Percentiles rank a stretch among this genome's conserved stretches.
These are phyloP conservation scores for Bolboschoenus planiculmis DNA, from an alignment of 176 grass and related monocot genomes.

Conservation along the genomic window DNA sequence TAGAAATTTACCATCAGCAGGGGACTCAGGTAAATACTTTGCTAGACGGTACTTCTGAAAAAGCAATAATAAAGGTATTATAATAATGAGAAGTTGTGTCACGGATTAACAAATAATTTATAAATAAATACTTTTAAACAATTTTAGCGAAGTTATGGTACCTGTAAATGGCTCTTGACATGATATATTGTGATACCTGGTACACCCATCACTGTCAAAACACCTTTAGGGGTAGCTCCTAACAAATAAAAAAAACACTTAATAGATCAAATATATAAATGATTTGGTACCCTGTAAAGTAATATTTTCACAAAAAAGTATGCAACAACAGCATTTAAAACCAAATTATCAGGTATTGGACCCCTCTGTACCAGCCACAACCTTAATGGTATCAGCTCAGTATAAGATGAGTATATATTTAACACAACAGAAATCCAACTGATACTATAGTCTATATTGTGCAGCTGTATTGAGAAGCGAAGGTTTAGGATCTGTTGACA, in stretches of 20 bases:
- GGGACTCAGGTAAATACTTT: slow-evolving; percentile 91
- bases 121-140: slow-evolving; percentile 25
- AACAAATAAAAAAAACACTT: slow-evolving; percentile 19
- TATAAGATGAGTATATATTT: background rate
- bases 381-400: slow-evolving; percentile 13
- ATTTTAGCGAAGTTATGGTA: slow-evolving; percentile 20
- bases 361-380: slow-evolving; percentile 11
- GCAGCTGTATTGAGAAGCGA: background rate
- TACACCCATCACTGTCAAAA: slow-evolving; percentile 93
- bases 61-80: slow-evolving; percentile 23
- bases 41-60: slow-evolving; percentile 91
- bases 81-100: background rate
- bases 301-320: slow-evolving; percentile 19
- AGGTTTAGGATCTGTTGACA: background rate
- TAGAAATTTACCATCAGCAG: slow-evolving; percentile 61
- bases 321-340: slow-evolving; percentile 19
- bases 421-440: background rate
- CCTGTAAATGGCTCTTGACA: slow-evolving; percentile 97
- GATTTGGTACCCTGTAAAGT: background rate
- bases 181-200: slow-evolving; percentile 98
- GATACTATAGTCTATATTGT: background rate
- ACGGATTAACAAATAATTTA: background rate
- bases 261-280: background rate
- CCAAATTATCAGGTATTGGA: slow-evolving; percentile 19
- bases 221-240: slow-evolving; percentile 99